Percentiles rank a stretch among this genome's conserved stretches.
These are phyloP conservation scores for Euphorbia lathyris DNA, from an alignment of 345 rosid species.

Conservation along the genomic window DNA sequence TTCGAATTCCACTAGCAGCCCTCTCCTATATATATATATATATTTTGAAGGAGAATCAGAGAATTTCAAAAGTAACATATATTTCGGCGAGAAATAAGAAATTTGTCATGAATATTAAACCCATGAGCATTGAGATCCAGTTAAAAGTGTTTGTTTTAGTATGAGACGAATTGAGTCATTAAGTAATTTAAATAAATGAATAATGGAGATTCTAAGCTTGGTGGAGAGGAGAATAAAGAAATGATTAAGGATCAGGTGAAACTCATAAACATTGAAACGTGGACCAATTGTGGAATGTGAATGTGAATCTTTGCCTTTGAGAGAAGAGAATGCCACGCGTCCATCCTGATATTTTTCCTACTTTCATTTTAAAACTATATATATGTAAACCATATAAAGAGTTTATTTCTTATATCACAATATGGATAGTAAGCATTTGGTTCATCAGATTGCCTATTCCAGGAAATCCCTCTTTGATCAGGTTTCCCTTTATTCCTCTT, in stretches of 20 bases:
- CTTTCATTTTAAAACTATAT: not conserved
- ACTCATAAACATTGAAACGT: not conserved
- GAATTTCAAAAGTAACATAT: too few relatives aligned
- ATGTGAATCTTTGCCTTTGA: not conserved
- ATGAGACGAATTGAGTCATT: too few relatives aligned
- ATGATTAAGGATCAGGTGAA: too few relatives aligned
- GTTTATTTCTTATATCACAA: not conserved
- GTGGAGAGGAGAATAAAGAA: not conserved
- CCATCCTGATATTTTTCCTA: not conserved
- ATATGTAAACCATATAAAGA: not conserved
- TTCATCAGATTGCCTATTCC: constrained; percentile 37
- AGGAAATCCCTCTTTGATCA: constrained; percentile 68
- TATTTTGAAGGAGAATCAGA: too few relatives aligned
- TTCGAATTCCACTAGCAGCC: too few relatives aligned
- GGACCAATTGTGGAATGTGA: not conserved
- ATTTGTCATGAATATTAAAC: too few relatives aligned
- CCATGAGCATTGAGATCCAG: too few relatives aligned
- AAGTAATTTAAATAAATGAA: too few relatives aligned
- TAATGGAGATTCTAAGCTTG: not conserved
- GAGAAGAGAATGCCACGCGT: constrained; percentile 3
- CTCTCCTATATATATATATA: too few relatives aligned
- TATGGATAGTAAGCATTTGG: constrained; percentile 32
- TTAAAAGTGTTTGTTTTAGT: too few relatives aligned
- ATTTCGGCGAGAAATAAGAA: too few relatives aligned
- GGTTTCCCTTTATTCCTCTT: constrained; percentile 27